Conservation (phyloP, 2,329 filamentous ascomycete species). For the Paradendryphiella salina region DNA sequence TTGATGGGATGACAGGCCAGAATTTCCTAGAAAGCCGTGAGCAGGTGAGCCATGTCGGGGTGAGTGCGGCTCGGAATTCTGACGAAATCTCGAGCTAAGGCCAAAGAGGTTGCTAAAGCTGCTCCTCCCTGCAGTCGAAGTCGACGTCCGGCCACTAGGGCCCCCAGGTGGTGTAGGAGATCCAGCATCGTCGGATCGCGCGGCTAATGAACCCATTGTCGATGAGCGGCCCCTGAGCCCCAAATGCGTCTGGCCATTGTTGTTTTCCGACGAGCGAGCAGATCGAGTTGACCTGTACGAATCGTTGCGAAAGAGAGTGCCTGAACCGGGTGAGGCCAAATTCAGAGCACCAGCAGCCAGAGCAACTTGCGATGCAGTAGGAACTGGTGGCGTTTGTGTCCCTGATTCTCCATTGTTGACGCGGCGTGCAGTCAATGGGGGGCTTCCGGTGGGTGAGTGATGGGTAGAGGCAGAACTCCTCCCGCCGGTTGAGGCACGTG, state of each 20-base stretch:
- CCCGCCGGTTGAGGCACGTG: slow-evolving; percentile 49
- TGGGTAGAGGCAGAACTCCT: slow-evolving; percentile 41
- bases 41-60: slow-evolving; percentile 63
- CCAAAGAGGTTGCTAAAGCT: slow-evolving; percentile 90
- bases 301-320: slow-evolving; percentile 60
- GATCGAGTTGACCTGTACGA: slow-evolving; percentile 71
- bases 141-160: slow-evolving; percentile 67
- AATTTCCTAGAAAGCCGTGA: slow-evolving; percentile 65
- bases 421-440: slow-evolving; percentile 42
- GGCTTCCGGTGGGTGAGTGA: slow-evolving; percentile 44
- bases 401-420: slow-evolving; percentile 38
- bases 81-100: slow-evolving; percentile 72
- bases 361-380: slow-evolving; percentile 58
- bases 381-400: slow-evolving; percentile 43
- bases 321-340: slow-evolving; percentile 50
- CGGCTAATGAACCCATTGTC: slow-evolving; percentile 81
- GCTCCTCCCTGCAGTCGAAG: slow-evolving; percentile 81
- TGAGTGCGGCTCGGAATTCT: slow-evolving; percentile 73
- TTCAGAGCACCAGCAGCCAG: slow-evolving; percentile 54
- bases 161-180: slow-evolving; percentile 58
- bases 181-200: slow-evolving; percentile 71
- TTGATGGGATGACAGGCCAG: slow-evolving; percentile 74
- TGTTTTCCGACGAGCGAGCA: slow-evolving; percentile 57
- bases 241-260: slow-evolving; percentile 62
- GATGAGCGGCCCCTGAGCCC: slow-evolving; percentile 78